These are phyloP conservation scores for Cordyceps javanica DNA, from an alignment of 2,329 filamentous ascomycete genomes.

Conservation along the genomic window DNA sequence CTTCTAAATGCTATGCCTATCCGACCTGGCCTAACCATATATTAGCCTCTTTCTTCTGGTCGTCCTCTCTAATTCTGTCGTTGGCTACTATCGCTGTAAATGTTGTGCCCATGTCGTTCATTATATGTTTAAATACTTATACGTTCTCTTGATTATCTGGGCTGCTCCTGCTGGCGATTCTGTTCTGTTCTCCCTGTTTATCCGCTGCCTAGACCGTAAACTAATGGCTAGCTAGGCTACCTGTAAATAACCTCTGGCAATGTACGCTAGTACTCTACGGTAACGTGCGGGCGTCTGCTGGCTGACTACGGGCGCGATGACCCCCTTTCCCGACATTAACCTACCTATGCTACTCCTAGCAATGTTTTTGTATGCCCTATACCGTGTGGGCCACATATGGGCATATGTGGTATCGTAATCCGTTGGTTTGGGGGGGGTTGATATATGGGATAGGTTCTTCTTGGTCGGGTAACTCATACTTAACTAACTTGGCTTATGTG, in stretches of 20 bases:
- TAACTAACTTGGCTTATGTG: too few relatives aligned
- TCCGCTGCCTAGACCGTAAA: not conserved
- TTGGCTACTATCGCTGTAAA: not conserved
- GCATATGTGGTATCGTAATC: not conserved
- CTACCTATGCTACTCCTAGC: not conserved
- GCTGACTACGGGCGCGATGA: not conserved
- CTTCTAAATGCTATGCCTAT: too few relatives aligned
- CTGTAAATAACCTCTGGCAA: not conserved
- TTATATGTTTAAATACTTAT: not conserved
- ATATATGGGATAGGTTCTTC: too few relatives aligned
- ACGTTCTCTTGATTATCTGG: not conserved
- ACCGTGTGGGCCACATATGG: not conserved
- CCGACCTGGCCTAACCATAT: too few relatives aligned
- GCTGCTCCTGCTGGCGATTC: not conserved
- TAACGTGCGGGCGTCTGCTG: not conserved
- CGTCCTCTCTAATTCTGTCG: too few relatives aligned
- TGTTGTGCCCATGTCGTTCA: not conserved
- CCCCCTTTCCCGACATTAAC: not conserved
- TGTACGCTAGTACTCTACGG: not conserved
- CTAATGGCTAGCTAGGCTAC: too few relatives aligned
- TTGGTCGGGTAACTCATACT: too few relatives aligned
- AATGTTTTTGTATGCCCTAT: not conserved
- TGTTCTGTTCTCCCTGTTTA: not conserved
- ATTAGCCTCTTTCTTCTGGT: too few relatives aligned
- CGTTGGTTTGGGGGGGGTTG: not conserved